Base-by-base conservation (phyloP, 1,139 yeast species). In the Sugiyamaella sp. region DNA sequence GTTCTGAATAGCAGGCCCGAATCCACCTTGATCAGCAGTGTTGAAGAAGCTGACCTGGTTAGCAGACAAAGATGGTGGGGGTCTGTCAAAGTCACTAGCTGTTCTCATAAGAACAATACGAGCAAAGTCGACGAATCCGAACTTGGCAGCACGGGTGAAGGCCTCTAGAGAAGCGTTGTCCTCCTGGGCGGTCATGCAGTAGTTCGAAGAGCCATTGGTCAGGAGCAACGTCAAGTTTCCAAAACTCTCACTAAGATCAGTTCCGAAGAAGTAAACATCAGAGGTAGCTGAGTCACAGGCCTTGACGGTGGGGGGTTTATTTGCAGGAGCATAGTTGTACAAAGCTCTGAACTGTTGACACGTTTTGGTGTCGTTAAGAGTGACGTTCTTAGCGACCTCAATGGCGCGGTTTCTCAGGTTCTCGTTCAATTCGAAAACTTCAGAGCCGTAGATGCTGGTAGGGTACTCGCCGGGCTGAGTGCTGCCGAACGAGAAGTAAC, bases 151-250 rank as follows among this genome's bases (percentile, higher is more conserved):
- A 71, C 89, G 79, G 41, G 80, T 65, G 56, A 83, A 69, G 2
- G 83, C 81, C 66, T 83, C 86, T 63, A 83, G 76, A 10, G 85
- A 75, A 32, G 88, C 88, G 64, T 82, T 81, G 66, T 84, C 88
- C 69, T 84, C 89, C 69, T 82, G 86, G 52, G 85, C 86, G 46
- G 86, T 80, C 32, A 84, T 67, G 68, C 86, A 81, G 72, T 82
- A 84, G 27, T 70, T 71, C 21, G 82, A 85, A 46, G 85, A 75
- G 46, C 82, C 83, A 63, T 84, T 84, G 58, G 86, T 79, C 67
- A 82, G 69, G 60, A 81, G 64, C 25, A 64, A 59, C 32, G 85
- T 76, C 64, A 73, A 79, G 65, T 74, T 74, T 29, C 75, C 66
- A 65, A 81, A 81, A 61, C 80, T 74, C 62, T 80, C 79, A 58